Conservation (phyloP, 805 yeast genomes). For the Wickerhamomyces silvicola region DNA sequence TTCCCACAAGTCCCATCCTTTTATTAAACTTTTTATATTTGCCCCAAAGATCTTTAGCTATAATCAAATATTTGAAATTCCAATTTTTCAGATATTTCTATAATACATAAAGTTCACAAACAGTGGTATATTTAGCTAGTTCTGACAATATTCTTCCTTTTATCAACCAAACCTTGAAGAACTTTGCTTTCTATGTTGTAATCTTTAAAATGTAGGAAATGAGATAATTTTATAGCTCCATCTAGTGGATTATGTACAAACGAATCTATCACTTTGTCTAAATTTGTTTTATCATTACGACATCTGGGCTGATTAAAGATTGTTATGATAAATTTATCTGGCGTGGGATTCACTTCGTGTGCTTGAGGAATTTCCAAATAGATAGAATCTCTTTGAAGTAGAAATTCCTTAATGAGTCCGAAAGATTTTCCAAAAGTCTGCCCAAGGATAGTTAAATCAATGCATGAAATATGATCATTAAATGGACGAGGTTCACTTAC, state of each 20-base stretch:
- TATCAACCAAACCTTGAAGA: conserved; percentile 15
- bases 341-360: conserved; percentile 11
- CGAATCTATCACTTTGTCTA: conserved; percentile 13
- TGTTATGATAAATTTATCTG: conserved; percentile 18
- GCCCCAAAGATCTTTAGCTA: conserved; percentile 13
- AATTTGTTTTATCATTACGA: conserved; percentile 4
- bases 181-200: conserved; percentile 1
- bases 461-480: no score
- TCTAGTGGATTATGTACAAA: conserved; percentile 17
- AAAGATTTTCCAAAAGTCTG: conserved; percentile 7
- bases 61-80: conserved; percentile 7
- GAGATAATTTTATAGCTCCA: conserved; percentile 21
- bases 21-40: conserved; percentile 14
- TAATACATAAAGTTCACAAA: conserved; percentile 13
- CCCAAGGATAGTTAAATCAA: no score
- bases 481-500: conserved; percentile 3
- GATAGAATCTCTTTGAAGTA: conserved; percentile 15
- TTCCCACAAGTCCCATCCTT: conserved; percentile 17
- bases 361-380: conserved; percentile 11
- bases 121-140: conserved; percentile 7
- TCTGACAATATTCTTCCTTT: conserved; percentile 14
- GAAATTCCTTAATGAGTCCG: conserved; percentile 2
- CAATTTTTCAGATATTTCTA: conserved; percentile 12
- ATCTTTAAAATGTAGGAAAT: conserved; percentile 13
- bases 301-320: conserved; percentile 16